Conservation (phyloP, 148 eudicot species). For the Nepenthes mirabilis region DNA sequence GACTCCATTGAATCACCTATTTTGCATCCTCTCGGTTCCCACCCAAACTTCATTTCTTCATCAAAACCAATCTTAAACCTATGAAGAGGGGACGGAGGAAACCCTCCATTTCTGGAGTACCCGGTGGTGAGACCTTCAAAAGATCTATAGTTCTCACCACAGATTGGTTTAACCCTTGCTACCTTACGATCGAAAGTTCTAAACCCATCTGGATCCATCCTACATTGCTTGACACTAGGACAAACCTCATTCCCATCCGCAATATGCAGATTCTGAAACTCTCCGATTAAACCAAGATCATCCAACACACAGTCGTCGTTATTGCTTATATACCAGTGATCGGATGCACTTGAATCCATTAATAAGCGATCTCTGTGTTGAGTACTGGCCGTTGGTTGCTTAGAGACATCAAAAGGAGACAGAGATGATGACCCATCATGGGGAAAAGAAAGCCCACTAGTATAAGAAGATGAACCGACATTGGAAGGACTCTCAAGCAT, state of each 20-base stretch:
- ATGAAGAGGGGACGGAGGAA: conserved; percentile 6
- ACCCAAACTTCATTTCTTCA: conserved; percentile 18
- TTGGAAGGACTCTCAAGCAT: conserved; percentile 2
- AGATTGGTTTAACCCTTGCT: conserved; percentile 7
- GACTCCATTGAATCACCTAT: conserved; percentile 16
- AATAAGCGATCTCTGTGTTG: conserved; percentile 14
- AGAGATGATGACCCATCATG: conserved; percentile 27
- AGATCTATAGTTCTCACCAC: conserved; percentile 10
- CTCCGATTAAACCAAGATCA: conserved; percentile 30
- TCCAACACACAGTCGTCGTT: conserved; percentile 12
- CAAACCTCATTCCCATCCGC: conserved; percentile 15
- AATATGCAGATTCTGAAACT: conserved; percentile 22
- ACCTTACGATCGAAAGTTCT: conserved; percentile 12
- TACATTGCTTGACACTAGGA: conserved; percentile 15
- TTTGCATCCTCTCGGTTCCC: conserved; percentile 15
- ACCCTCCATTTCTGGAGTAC: conserved; percentile 15
- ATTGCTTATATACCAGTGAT: conserved; percentile 12
- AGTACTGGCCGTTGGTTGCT: conserved; percentile 14
- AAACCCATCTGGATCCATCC: conserved; percentile 16
- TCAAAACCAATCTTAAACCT: conserved; percentile 9
- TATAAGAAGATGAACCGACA: conserved; percentile 9
- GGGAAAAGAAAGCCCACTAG: conserved; percentile 9
- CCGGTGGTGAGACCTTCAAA: conserved; percentile 17
- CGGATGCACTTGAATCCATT: conserved; percentile 10
- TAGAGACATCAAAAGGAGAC: conserved; percentile 15